Evolutionary conservation across 129 eudicot species (phyloP), one percentile per base, ranked within the genome.

Genomic region (Calendula officinalis): DNA sequence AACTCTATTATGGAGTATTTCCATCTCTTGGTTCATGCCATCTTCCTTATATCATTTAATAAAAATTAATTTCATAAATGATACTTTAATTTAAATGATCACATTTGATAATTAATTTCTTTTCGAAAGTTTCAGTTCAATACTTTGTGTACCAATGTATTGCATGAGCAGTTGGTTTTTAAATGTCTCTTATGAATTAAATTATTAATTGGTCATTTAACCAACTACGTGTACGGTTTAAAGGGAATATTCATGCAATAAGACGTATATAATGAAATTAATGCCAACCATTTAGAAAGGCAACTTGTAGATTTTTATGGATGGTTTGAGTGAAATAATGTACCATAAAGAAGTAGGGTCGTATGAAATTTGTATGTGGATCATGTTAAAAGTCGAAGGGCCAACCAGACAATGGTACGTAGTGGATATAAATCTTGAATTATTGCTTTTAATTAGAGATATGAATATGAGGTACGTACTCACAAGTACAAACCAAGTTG

Each of bases 401-500:
- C 39, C 68, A n/a, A 45, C 33, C 0, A 27, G 17, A 12, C 37
- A 45, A 42, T 42, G 54, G 27, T 3, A 62, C n/a, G n/a, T n/a
- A n/a, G n/a, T n/a, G 22, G 51, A 40, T 10, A 40, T 4, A 7
- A 62, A 62, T 1, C 12, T 45, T 11, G 4, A 44, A 46, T 44
- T 44, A 43, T 43, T 42, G 54, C 52, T n/a, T n/a, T n/a, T n/a
- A 43, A 17, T 43, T 42, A 11, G n/a, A 43, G 53, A n/a, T 42
- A 14, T 56, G 10, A 36, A 56, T 12, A 33, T 35, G 42, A 16
- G 64, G 13, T 59, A 61, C 39, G 67, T 44, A 61, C 67, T 43
- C 51, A 61, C 67, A 61, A 61, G 67, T 61, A 30, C 66, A 41
- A 61, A 4, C 51, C 32, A 37, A 57, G 42, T 14, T 13, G 44